Evolutionary conservation across 257 asterid genomes (phyloP), one percentile per base, ranked within the genome.

Genomic region (Fraxinus americana): DNA sequence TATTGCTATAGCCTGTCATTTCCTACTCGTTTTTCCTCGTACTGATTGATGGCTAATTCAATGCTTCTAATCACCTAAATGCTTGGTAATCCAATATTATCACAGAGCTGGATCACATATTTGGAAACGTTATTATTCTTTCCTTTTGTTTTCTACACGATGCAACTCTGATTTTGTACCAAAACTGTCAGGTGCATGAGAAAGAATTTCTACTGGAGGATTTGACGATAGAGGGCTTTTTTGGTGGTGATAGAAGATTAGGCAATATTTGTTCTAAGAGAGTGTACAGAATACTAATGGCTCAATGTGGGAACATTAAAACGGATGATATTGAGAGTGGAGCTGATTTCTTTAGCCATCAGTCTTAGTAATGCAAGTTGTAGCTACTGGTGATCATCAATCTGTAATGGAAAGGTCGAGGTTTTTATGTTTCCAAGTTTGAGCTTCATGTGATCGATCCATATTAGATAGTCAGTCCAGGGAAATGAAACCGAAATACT

Each of bases 251-350:
- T 74, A 90, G 97, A 82, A 92, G 96, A 77, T 73, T 95, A 67
- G 99, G 99, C 0, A 97, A 91, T 83, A 83, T 93, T 74, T 95
- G 99, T 82, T 95, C 99, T 2, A 91, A 90, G 92, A 88, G 99
- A 88, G 88, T 95, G 36, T 95, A 93, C 82, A 86, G 99, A 78
- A 79, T 93, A 79, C 88, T 95, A 73, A 95, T 89, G 99, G 99
- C 99, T 78, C 91, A 93, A 85, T 71, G 82, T 12, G 97, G 94
- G 74, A 90, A 78, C 84, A 90, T 91, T 81, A 87, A 82, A 80
- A 90, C 99, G 1, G 97, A 93, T 72, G 98, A 95, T 66, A 97
- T 91, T 25, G 98, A 95, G 81, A 79, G 86, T 36, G 99, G 99
- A 23, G 98, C 99, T 35, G 97, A 88, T 87, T 85, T 95, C 87